Conservation (phyloP, 2,329 filamentous ascomycete genomes). For the Colletotrichum simmondsii region DNA sequence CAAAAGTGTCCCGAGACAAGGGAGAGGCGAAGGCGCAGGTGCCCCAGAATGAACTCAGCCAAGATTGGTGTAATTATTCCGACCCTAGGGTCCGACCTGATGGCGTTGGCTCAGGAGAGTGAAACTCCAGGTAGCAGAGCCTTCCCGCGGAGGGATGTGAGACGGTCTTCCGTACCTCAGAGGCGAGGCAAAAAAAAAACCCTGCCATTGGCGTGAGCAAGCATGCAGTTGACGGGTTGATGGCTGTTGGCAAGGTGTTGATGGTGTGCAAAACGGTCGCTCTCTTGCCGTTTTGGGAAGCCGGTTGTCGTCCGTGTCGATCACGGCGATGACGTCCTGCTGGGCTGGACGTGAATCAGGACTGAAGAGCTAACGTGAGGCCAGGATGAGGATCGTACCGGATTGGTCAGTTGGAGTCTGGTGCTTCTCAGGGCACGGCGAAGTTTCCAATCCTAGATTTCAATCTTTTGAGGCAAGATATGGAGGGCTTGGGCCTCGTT, state of each 20-base stretch:
- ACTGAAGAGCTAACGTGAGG: not conserved
- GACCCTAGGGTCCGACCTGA: not conserved
- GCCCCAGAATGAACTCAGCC: not conserved
- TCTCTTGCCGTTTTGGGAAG: constrained; percentile 30
- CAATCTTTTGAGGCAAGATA: not conserved
- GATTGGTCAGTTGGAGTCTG: not conserved
- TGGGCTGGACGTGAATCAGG: not conserved
- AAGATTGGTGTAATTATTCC: constrained; percentile 1
- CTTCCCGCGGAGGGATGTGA: not conserved
- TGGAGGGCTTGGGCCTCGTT: not conserved
- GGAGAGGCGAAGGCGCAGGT: not conserved
- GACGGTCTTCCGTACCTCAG: not conserved
- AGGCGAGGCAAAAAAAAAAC: not conserved
- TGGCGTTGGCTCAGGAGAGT: constrained; percentile 1
- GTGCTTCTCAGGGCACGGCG: not conserved
- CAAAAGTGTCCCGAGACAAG: not conserved
- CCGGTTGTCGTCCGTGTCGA: constrained; percentile 30
- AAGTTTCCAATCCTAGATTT: not conserved
- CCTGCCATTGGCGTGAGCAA: not conserved
- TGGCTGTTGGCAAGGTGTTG: not conserved
- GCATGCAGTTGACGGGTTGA: constrained; percentile 1
- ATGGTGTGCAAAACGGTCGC: constrained; percentile 8
- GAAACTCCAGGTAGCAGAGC: constrained; percentile 10
- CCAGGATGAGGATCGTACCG: not conserved
- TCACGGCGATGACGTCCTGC: constrained; percentile 29